A percentile compares a stretch with the other conserved stretches of the same genome.
Evolutionary conservation across 768 basidiomycete species (phyloP).

Genomic region (Suillus weaverae): DNA sequence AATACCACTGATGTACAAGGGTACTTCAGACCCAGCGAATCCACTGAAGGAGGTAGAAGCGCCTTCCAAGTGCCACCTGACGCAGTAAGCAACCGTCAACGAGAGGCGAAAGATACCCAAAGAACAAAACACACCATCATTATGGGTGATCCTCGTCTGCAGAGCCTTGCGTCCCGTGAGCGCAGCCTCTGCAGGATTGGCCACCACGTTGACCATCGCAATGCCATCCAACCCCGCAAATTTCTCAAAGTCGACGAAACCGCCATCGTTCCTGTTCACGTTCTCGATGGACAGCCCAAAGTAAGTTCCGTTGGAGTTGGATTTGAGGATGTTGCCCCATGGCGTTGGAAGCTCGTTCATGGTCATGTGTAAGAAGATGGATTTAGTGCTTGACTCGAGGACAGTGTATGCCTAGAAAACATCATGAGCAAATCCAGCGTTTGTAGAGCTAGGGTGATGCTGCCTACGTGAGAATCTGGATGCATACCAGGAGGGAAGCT

Average conservation of each 20-base stretch:
- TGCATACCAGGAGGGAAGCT: slow-evolving; percentile 89
- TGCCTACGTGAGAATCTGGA: slow-evolving; percentile 82
- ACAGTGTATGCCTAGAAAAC: slow-evolving; percentile 78
- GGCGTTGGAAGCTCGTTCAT: slow-evolving; percentile 75
- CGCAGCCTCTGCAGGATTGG: slow-evolving; percentile 74
- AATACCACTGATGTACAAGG: slow-evolving; percentile 66
- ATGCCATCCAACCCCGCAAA: slow-evolving; percentile 95
- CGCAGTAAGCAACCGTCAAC: neutral
- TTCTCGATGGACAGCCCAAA: slow-evolving; percentile 84
- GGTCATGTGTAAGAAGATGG: slow-evolving; percentile 95
- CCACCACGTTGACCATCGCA: slow-evolving; percentile 87
- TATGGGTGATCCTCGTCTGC: slow-evolving; percentile 92
- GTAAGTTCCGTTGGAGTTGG: slow-evolving; percentile 98
- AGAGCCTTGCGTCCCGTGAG: slow-evolving; percentile 72
- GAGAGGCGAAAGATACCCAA: neutral
- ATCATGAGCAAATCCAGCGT: neutral
- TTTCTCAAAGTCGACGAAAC: slow-evolving; percentile 98
- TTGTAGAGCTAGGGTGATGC: neutral
- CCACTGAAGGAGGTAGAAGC: slow-evolving; percentile 67
- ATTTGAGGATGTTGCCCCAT: slow-evolving; percentile 93
- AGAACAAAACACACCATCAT: slow-evolving; percentile 69
- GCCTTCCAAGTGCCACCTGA: slow-evolving; percentile 86
- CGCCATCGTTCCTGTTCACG: slow-evolving; percentile 83
- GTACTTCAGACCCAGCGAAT: slow-evolving; percentile 76
- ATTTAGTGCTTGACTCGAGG: slow-evolving; percentile 87